Conservation (phyloP, 352 stramenopile species). For the Globisporangium cystogenes region DNA sequence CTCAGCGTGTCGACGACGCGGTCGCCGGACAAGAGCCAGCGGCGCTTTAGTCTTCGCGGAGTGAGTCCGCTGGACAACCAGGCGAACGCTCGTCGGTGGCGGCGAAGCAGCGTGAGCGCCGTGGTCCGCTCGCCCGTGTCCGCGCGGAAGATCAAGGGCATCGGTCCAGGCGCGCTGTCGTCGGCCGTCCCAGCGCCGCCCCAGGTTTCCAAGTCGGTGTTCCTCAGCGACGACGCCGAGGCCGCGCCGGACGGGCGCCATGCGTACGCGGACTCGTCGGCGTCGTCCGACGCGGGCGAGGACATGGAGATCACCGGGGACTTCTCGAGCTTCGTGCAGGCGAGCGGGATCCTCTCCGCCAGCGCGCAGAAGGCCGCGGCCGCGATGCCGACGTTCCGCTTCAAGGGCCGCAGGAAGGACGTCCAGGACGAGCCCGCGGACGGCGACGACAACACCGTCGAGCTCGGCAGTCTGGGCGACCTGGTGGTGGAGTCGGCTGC, state of each 20-base stretch:
- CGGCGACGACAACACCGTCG: constrained; percentile 51
- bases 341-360: constrained; percentile 7
- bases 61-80: constrained; percentile 80
- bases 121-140: constrained; percentile 11
- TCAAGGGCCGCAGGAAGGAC: constrained; percentile 2
- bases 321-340: constrained; percentile 39
- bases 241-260: constrained; percentile 17
- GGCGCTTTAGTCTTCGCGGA: constrained; percentile 59
- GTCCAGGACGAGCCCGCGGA: constrained; percentile 3
- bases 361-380: constrained; percentile 10
- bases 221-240: constrained; percentile 26
- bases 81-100: constrained; percentile 47
- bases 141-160: constrained; percentile 13
- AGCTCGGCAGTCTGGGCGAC: constrained; percentile 54
- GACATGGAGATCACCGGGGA: constrained; percentile 88
- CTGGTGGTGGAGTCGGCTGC: constrained; percentile 47
- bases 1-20: constrained; percentile 14
- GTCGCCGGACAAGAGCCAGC: constrained; percentile 27
- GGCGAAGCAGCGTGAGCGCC: constrained; percentile 32
- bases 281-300: constrained; percentile 70
- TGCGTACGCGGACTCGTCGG: constrained; percentile 71
- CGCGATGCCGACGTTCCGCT: constrained; percentile 9
- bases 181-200: constrained; percentile 2
- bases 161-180: constrained; percentile 7
- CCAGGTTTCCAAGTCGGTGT: constrained; percentile 30